Evolutionary conservation across 140 eudicot species (phyloP), one percentile per base, ranked within the genome.

Genomic region (Cichorium intybus): DNA sequence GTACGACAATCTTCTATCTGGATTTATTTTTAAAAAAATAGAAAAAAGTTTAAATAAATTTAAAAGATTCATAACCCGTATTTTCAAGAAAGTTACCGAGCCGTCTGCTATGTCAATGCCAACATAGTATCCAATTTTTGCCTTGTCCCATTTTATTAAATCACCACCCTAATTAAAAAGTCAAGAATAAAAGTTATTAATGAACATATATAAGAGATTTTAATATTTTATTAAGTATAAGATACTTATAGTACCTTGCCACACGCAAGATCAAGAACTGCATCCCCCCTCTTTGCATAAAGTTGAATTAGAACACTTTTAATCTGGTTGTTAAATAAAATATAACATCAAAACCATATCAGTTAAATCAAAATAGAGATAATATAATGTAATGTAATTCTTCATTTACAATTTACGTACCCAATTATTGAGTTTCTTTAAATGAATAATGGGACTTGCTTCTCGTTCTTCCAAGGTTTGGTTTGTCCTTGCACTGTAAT

Each of bases 1-100:
- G 95, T 89, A 7, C 99, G 97, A 31, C 99, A 93, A 60, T 93
- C 99, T 81, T 93, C 99, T 77, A 93, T 89, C 99, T 93, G 85
- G 18, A 56, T 12, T 56, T 31, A 66, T 54, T 51, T 77, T 47
- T 48, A 56, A 26, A n/a, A 41, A 46, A 73, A 22, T 21, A 41
- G n/a, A 55, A 33, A 9, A 18, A 18, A 49, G 37, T 43, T 55
- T 15, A 7, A 37, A 34, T 29, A 12, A 9, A 64, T 56, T 45
- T n/a, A n/a, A n/a, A n/a, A n/a, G n/a, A n/a, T n/a, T n/a, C n/a
- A n/a, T n/a, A n/a, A n/a, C n/a, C n/a, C n/a, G n/a, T n/a, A n/a
- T n/a, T 52, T 51, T 51, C 21, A 53, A 74, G 65, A 10, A 68
- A 57, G 20, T 73, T 86, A 93, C 99, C 58, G 99, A 93, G 78